phyloP scores from a whole-genome alignment of 805 yeast species.

The Groenewaldozyma salmanticensis region DNA sequence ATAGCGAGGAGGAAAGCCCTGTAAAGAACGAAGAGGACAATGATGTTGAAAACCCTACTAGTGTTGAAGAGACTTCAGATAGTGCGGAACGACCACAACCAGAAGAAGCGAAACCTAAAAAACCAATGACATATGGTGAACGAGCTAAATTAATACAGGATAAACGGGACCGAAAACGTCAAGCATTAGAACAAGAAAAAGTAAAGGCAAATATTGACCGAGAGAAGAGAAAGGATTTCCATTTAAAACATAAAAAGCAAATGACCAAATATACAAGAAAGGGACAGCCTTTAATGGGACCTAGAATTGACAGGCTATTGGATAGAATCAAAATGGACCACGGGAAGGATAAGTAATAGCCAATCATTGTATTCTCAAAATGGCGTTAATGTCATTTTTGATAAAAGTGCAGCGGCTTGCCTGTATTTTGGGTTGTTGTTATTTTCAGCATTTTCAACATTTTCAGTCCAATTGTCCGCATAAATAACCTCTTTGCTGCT shows the following conservation, averaged over 20 bases:
- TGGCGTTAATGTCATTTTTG: too few relatives aligned
- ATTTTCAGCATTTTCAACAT: too few relatives aligned
- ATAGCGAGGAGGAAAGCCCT: slow-evolving; percentile 11
- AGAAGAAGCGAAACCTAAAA: slow-evolving; percentile 4
- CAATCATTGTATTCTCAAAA: too few relatives aligned
- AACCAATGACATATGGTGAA: slow-evolving; percentile 24
- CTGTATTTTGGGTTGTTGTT: too few relatives aligned
- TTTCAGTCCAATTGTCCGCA: too few relatives aligned
- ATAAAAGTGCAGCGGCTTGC: too few relatives aligned
- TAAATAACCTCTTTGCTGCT: too few relatives aligned
- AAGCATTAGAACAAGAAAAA: slow-evolving; percentile 32
- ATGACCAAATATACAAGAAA: slow-evolving; percentile 47
- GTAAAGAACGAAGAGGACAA: slow-evolving; percentile 10
- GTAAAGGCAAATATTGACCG: slow-evolving; percentile 26
- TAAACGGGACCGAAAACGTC: slow-evolving; percentile 33
- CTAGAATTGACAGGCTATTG: slow-evolving; percentile 66
- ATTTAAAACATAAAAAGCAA: slow-evolving; percentile 37
- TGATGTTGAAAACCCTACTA: slow-evolving; percentile 3
- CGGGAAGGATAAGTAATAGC: background rate
- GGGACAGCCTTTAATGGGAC: slow-evolving; percentile 91
- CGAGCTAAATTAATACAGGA: slow-evolving; percentile 29
- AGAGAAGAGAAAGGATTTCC: slow-evolving; percentile 25
- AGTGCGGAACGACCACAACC: too few relatives aligned
- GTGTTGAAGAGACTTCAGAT: too few relatives aligned
- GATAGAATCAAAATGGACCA: slow-evolving; percentile 51